These are phyloP conservation scores for Tulasnella sp. DNA, from an alignment of 768 basidiomycete species.

Conservation along the genomic window DNA sequence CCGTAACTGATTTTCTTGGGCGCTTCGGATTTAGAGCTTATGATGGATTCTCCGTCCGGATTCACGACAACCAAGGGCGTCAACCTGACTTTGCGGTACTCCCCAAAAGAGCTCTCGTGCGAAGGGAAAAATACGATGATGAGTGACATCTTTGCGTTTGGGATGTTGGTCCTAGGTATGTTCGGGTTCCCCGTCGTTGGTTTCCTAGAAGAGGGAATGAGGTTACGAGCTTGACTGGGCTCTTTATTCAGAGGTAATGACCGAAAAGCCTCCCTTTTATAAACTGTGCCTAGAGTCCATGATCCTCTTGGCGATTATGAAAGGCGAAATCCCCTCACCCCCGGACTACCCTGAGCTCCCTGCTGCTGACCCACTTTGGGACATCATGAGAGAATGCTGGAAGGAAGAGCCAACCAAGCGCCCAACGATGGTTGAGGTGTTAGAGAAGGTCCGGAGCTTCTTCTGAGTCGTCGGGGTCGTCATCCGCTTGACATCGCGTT, in stretches of 20 bases:
- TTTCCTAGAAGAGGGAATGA: no score
- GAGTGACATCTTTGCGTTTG: slow-evolving; percentile 12
- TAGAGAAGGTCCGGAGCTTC: slow-evolving; percentile 13
- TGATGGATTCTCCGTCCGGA: slow-evolving; percentile 7
- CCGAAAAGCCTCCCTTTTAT: not conserved
- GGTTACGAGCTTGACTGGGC: no score
- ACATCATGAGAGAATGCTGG: slow-evolving; percentile 20
- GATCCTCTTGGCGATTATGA: not conserved
- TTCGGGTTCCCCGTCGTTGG: no score
- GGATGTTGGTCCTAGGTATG: not conserved
- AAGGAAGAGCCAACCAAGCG: not conserved
- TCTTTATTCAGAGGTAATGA: slow-evolving; percentile 28
- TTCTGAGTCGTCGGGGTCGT: no score
- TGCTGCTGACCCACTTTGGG: slow-evolving; percentile 1
- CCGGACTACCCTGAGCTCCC: slow-evolving; percentile 14
- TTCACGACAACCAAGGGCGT: not conserved
- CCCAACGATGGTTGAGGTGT: slow-evolving; percentile 10
- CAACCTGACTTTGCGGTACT: not conserved
- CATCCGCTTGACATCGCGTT: no score
- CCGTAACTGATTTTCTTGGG: no score
- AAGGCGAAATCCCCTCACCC: not conserved
- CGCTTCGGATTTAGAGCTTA: not conserved
- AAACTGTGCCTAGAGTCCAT: not conserved
- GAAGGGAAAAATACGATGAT: not conserved
- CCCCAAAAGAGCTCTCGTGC: not conserved